Evolutionary conservation across 2,329 filamentous ascomycete genomes (phyloP), one percentile per base, ranked within the genome.

Genomic region (Byssochlamys sp.): DNA sequence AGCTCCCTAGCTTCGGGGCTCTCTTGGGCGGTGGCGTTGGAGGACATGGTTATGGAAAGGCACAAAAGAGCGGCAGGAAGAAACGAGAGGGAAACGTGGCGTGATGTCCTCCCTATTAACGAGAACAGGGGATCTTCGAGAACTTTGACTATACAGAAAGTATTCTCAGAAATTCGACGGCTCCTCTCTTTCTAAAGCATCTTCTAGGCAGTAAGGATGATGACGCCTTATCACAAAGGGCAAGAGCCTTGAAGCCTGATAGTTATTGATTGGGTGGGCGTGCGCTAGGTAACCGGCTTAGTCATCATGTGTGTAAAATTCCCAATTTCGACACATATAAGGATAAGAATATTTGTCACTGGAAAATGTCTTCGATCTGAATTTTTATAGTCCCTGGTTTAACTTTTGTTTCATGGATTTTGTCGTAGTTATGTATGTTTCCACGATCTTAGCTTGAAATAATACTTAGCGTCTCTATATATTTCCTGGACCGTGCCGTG

Each of bases 1-100:
- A 95, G 80, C 80, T 96, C 91, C 61, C 86, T 84, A 72, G 87
- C 73, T 59, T 75, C 73, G 57, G 66, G 61, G 66, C 67, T 75
- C 62, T 66, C 67, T 57, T 67, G 63, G 39, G 58, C 61, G 19
- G 39, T 45, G n/a, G 39, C 19, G 58, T 67, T 67, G 58, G 69
- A 63, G 61, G 71, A 68, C 71, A 74, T 45, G 39, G 39, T 73
- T 53, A 59, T 62, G 59, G 59, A 55, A 29, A 55, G 24, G 58
- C 28, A 31, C 29, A 39, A 24, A 57, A 52, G 55, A 45, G 39
- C 11, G 28, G 19, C n/a, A 57, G n/a, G 25, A 50, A 6, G 28
- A 26, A 31, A 19, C 19, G 19, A 31, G 28, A 25, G 24, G 14
- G 19, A 53, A 45, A 45, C 39, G 39, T 45, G 39, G 39, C 39